phyloP scores from a whole-genome alignment of 345 rosid genomes.

The Salix dunnii region DNA sequence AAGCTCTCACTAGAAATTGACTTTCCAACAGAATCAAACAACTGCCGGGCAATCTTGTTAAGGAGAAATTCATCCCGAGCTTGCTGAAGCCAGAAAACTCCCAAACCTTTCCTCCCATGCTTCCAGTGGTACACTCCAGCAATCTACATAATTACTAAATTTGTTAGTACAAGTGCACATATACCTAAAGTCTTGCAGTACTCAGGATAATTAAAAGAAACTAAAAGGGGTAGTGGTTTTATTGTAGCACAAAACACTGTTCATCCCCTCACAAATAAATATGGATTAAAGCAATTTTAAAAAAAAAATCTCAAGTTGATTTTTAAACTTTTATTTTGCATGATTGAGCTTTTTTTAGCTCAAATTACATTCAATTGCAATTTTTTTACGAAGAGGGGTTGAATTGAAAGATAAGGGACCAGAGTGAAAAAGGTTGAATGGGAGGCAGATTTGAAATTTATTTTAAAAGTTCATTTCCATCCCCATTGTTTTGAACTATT shows the following conservation, averaged over 20 bases:
- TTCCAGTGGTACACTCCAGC: conserved; percentile 93
- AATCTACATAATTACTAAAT: conserved; percentile 41
- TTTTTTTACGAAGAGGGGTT: no score
- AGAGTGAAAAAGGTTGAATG: no score
- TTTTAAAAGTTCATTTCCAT: no score
- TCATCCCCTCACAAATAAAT: no score
- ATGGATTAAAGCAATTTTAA: neutral
- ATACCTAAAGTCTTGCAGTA: neutral
- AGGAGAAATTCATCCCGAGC: conserved; percentile 70
- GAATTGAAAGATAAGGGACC: no score
- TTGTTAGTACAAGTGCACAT: neutral
- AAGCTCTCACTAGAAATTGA: conserved; percentile 86
- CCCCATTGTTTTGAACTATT: no score
- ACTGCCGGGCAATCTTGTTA: conserved; percentile 73
- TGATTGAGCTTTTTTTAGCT: no score
- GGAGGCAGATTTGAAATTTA: no score
- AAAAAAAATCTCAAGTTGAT: no score
- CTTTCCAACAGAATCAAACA: conserved; percentile 91
- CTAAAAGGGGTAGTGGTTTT: no score
- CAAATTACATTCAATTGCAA: neutral
- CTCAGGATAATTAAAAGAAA: neutral
- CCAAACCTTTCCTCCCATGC: conserved; percentile 89
- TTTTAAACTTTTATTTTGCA: no score
- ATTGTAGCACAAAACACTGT: no score
- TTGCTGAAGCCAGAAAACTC: conserved; percentile 92